These are phyloP conservation scores for Senna siamea DNA, from an alignment of 306 rosid genomes.

Conservation along the genomic window DNA sequence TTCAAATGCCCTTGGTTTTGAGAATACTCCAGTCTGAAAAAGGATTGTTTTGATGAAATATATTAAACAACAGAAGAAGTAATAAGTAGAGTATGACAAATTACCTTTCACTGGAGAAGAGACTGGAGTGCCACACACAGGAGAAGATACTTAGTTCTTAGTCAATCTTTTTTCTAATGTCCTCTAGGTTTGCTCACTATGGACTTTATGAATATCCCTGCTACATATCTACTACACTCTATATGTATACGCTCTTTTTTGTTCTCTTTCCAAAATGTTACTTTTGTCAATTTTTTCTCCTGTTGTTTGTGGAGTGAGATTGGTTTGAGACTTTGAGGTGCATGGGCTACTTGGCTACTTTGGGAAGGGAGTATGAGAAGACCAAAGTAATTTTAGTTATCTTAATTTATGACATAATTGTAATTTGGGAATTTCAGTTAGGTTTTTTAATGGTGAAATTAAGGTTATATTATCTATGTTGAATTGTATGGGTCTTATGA, in stretches of 20 bases:
- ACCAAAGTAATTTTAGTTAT: no score
- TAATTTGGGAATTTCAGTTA: background rate
- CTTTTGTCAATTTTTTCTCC: background rate
- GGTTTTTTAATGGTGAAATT: background rate
- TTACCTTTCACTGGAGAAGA: no score
- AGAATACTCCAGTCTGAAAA: background rate
- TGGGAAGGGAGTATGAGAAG: background rate
- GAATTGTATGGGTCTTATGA: background rate
- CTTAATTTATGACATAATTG: background rate
- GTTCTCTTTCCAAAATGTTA: background rate
- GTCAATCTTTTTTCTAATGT: background rate
- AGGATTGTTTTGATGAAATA: no score
- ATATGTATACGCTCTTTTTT: background rate
- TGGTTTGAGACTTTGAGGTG: background rate
- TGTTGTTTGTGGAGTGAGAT: background rate
- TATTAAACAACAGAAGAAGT: no score
- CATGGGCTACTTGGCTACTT: background rate
- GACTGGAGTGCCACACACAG: no score
- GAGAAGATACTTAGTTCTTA: background rate
- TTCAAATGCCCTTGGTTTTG: background rate
- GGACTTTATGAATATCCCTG: background rate
- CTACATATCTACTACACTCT: background rate
- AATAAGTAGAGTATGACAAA: no score
- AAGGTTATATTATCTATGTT: background rate
- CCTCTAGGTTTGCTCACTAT: background rate